Evolutionary conservation across 176 grass and related monocot species (phyloP).

Genomic region (Triticum timopheevii): DNA sequence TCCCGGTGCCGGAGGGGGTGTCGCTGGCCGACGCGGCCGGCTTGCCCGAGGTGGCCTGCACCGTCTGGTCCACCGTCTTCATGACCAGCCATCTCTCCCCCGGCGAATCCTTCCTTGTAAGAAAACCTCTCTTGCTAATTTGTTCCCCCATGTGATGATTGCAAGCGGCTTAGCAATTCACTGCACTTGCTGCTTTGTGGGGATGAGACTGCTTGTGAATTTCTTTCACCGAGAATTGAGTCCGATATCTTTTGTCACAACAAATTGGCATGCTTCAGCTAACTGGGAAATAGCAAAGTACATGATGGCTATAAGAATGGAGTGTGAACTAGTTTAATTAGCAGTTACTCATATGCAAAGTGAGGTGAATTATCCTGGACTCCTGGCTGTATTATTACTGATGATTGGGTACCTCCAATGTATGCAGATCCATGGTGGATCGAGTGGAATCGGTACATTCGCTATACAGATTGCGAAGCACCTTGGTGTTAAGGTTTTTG

Average conservation of each 20-base stretch:
- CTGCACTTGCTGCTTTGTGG: background rate
- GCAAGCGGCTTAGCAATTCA: background rate
- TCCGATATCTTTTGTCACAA: background rate
- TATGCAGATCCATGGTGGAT: conserved; percentile 90
- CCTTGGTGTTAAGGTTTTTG: conserved; percentile 75
- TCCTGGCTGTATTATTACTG: background rate
- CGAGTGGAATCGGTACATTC: conserved; percentile 95
- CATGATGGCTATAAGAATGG: background rate
- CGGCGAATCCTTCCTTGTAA: conserved; percentile 80
- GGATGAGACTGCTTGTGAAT: background rate
- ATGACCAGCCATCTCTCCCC: conserved; percentile 80
- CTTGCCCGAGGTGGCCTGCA: conserved; percentile 79
- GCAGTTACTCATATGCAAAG: background rate
- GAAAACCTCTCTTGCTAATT: background rate
- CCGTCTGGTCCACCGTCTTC: conserved; percentile 92
- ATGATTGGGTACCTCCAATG: background rate
- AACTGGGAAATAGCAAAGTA: background rate
- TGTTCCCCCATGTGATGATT: background rate
- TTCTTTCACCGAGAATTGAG: background rate
- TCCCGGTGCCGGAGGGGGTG: conserved; percentile 67
- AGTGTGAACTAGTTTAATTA: background rate
- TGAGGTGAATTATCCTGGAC: background rate
- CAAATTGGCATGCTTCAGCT: background rate
- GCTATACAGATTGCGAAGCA: conserved; percentile 89
- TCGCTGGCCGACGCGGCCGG: conserved; percentile 67